Conservation (phyloP, 202 grass and related monocot species). For the Musa balbisiana region DNA sequence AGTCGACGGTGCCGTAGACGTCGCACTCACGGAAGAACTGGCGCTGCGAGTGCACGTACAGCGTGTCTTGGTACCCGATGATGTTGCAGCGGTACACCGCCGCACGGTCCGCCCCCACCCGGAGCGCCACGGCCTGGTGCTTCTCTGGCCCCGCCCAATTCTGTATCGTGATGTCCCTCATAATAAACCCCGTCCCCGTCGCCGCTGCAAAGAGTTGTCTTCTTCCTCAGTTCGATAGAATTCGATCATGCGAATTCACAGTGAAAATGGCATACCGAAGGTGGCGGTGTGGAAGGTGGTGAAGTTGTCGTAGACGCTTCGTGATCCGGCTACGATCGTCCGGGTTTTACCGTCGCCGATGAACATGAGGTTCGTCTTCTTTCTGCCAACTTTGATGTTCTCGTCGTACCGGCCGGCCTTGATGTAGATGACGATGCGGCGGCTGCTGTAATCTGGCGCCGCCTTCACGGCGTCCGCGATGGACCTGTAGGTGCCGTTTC, state of each 20-base stretch:
- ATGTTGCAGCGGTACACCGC: slow-evolving; percentile 50
- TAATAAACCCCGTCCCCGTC: slow-evolving; percentile 37
- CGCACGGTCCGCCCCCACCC: slow-evolving; percentile 39
- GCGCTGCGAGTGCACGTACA: slow-evolving; percentile 52
- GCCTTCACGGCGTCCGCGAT: slow-evolving; percentile 46
- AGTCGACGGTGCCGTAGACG: slow-evolving; percentile 54
- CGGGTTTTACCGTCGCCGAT: slow-evolving; percentile 39
- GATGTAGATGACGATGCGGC: slow-evolving; percentile 51
- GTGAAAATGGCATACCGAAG: slow-evolving; percentile 29
- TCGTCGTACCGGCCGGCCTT: slow-evolving; percentile 51
- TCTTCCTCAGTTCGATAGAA: background rate
- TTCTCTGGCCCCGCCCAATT: slow-evolving; percentile 39
- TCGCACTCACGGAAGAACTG: slow-evolving; percentile 64
- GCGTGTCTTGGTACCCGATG: slow-evolving; percentile 47
- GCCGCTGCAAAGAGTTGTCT: slow-evolving; percentile 20
- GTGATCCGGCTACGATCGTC: slow-evolving; percentile 33
- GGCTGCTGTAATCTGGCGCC: slow-evolving; percentile 35
- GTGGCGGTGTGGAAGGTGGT: slow-evolving; percentile 56
- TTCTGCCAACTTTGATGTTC: slow-evolving; percentile 43
- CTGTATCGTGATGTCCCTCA: slow-evolving; percentile 41
- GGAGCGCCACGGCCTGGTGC: slow-evolving; percentile 55
- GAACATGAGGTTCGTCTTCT: slow-evolving; percentile 59
- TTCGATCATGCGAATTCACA: background rate
- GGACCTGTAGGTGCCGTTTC: slow-evolving; percentile 35
- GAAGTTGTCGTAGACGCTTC: slow-evolving; percentile 34